Percentiles rank a stretch among this genome's conserved stretches.
Evolutionary conservation across 202 grass and related monocot species (phyloP).

Genomic region (Panicum hallii): DNA sequence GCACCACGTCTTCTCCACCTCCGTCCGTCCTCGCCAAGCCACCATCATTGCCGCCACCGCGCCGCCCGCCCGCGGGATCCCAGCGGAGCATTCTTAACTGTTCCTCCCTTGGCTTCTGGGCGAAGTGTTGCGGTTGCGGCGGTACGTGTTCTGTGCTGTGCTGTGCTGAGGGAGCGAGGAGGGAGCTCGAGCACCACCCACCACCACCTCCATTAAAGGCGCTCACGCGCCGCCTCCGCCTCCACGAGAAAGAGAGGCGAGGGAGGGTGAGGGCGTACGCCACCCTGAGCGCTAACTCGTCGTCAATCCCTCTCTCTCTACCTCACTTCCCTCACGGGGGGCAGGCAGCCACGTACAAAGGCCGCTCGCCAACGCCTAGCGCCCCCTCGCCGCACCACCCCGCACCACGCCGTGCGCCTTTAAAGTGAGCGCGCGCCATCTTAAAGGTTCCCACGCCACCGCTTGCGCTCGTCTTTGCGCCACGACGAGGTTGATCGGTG

Average conservation of each 20-base stretch:
- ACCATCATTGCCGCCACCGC: conserved; percentile 72
- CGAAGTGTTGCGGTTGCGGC: conserved; percentile 56
- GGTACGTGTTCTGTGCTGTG: conserved; percentile 4
- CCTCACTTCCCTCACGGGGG: conserved; percentile 59
- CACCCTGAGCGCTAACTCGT: not conserved
- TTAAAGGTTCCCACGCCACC: conserved; percentile 51
- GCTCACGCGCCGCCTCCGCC: conserved; percentile 62
- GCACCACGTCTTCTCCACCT: conserved; percentile 61
- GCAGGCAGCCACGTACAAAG: conserved; percentile 42
- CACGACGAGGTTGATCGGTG: conserved; percentile 46
- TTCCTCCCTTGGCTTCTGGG: conserved; percentile 50
- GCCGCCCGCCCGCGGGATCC: conserved; percentile 5
- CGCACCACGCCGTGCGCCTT: conserved; percentile 47
- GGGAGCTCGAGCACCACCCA: not conserved
- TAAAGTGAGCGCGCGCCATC: conserved; percentile 50
- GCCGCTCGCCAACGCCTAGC: conserved; percentile 41
- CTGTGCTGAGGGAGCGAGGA: not conserved
- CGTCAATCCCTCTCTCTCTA: not conserved
- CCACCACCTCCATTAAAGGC: conserved; percentile 70
- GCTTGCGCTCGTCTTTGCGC: conserved; percentile 21
- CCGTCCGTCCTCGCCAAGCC: conserved; percentile 67
- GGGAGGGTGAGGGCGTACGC: not conserved
- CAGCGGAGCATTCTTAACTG: conserved; percentile 1
- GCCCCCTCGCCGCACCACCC: conserved; percentile 35
- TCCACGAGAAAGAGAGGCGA: conserved; percentile 64